These are phyloP conservation scores for Teunomyces barrocoloradensis DNA, from an alignment of 805 yeast genomes.

Conservation along the genomic window DNA sequence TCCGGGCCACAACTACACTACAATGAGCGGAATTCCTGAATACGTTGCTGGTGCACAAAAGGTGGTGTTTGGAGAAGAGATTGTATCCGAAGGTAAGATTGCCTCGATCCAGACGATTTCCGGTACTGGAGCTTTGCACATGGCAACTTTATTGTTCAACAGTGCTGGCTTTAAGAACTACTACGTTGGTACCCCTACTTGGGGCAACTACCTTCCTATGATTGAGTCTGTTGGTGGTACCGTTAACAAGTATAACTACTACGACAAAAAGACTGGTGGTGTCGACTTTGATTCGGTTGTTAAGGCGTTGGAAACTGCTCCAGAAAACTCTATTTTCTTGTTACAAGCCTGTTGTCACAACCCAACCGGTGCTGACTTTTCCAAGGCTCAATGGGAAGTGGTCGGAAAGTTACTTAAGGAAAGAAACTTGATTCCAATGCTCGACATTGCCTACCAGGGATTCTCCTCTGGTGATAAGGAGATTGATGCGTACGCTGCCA, in stretches of 20 bases:
- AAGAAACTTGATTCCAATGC: slow-evolving; percentile 26
- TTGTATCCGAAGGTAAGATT: slow-evolving; percentile 22
- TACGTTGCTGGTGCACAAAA: slow-evolving; percentile 32
- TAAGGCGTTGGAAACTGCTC: slow-evolving; percentile 28
- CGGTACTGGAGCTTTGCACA: slow-evolving; percentile 43
- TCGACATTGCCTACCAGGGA: slow-evolving; percentile 45
- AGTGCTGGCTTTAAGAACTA: slow-evolving; percentile 22
- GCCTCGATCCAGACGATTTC: slow-evolving; percentile 40
- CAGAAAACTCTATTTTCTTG: slow-evolving; percentile 31
- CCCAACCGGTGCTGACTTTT: slow-evolving; percentile 43
- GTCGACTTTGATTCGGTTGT: slow-evolving; percentile 28
- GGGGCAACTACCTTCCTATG: slow-evolving; percentile 41
- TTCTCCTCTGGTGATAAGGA: slow-evolving; percentile 30
- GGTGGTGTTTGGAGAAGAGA: slow-evolving; percentile 34
- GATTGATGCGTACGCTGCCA: slow-evolving; percentile 38
- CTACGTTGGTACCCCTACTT: slow-evolving; percentile 38
- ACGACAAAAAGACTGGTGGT: slow-evolving; percentile 23
- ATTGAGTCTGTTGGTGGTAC: slow-evolving; percentile 30
- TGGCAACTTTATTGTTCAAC: slow-evolving; percentile 30
- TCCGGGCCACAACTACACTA: slow-evolving; percentile 46
- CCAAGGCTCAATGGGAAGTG: slow-evolving; percentile 35
- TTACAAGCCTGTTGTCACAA: slow-evolving; percentile 46
- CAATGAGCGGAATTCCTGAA: slow-evolving; percentile 40
- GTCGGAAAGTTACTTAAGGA: slow-evolving; percentile 24
- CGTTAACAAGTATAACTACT: slow-evolving; percentile 28